Conservation (phyloP, 805 yeast genomes). For the Candida lessepsii region DNA sequence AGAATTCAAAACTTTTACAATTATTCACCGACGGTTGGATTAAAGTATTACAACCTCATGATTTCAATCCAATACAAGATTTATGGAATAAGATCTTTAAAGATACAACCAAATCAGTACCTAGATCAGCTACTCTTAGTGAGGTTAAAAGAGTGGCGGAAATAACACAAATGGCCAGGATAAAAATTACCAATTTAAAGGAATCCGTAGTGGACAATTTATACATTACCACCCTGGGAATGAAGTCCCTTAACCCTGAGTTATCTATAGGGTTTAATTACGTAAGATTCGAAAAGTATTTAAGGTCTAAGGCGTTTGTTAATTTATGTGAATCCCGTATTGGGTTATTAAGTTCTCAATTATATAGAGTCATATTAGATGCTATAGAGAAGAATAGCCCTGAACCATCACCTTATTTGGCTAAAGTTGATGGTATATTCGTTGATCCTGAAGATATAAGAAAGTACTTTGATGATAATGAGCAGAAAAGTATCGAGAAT, state of each 20-base stretch:
- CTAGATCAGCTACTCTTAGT: constrained; percentile 36
- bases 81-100: constrained; percentile 37
- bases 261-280: constrained; percentile 61
- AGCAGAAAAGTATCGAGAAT: constrained; percentile 31
- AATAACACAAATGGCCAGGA: constrained; percentile 57
- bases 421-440: constrained; percentile 47
- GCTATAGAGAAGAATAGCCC: constrained; percentile 59
- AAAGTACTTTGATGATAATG: constrained; percentile 27
- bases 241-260: constrained; percentile 46
- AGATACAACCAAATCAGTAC: constrained; percentile 34
- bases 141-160: constrained; percentile 48
- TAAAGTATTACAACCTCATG: constrained; percentile 26
- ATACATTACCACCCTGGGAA: constrained; percentile 26
- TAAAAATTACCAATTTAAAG: constrained; percentile 33
- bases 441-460: constrained; percentile 47
- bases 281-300: constrained; percentile 62
- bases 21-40: constrained; percentile 40
- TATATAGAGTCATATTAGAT: constrained; percentile 59
- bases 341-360: constrained; percentile 64
- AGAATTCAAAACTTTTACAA: constrained; percentile 17
- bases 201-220: constrained; percentile 26
- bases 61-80: constrained; percentile 37
- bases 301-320: constrained; percentile 63
- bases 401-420: constrained; percentile 37
- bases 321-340: constrained; percentile 63